Conservation (phyloP, 2,329 filamentous ascomycete species). For the Trichoderma oligosporum region DNA sequence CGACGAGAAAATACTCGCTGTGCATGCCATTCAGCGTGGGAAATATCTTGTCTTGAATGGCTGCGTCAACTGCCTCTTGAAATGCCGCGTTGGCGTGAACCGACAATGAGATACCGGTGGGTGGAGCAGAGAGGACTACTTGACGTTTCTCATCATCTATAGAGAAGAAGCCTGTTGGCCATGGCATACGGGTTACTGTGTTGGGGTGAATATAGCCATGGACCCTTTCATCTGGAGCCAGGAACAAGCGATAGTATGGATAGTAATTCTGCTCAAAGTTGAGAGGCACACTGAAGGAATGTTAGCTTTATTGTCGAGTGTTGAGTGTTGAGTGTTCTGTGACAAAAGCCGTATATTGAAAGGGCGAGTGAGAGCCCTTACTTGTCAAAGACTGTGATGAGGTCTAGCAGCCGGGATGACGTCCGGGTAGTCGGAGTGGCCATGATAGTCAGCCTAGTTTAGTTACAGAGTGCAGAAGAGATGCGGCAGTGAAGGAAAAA, state of each 20-base stretch:
- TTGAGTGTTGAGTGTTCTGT: too few relatives aligned
- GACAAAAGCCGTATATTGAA: too few relatives aligned
- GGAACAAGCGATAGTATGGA: slow-evolving; percentile 44
- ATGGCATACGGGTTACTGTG: slow-evolving; percentile 46
- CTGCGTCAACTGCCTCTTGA: slow-evolving; percentile 38
- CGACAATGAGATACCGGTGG: slow-evolving; percentile 25
- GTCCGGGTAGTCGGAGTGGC: neutral
- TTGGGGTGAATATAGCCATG: slow-evolving; percentile 49
- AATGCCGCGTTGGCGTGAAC: slow-evolving; percentile 38
- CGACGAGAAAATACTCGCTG: slow-evolving; percentile 42
- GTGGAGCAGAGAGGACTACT: slow-evolving; percentile 33
- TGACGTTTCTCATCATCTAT: slow-evolving; percentile 32
- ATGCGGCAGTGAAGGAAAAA: neutral
- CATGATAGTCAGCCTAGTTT: slow-evolving; percentile 1
- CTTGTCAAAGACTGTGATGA: slow-evolving; percentile 43
- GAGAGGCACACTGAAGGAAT: slow-evolving; percentile 44
- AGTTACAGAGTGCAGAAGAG: too few relatives aligned
- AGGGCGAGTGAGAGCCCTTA: slow-evolving; percentile 25
- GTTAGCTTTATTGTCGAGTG: too few relatives aligned
- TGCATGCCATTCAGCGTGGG: slow-evolving; percentile 37
- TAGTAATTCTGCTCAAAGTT: slow-evolving; percentile 36
- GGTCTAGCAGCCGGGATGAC: slow-evolving; percentile 32
- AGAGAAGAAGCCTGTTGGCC: slow-evolving; percentile 42
- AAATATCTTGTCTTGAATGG: slow-evolving; percentile 37
- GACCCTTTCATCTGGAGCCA: slow-evolving; percentile 43